phyloP scores from a whole-genome alignment of 2,329 filamentous ascomycete genomes.

The Aspergillus transmontanensis region DNA sequence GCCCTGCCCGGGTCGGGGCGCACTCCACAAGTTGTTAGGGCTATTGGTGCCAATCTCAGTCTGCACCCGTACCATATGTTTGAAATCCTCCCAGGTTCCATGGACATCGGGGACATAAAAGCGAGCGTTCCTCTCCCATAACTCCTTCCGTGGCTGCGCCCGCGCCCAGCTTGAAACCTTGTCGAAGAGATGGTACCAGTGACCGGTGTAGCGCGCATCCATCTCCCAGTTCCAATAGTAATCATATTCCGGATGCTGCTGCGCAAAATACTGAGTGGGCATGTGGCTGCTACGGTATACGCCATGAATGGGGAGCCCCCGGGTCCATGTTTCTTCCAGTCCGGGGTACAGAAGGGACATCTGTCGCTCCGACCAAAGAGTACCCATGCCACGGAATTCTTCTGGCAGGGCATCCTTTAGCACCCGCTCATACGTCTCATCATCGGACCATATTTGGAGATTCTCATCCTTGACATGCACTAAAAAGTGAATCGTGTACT shows the following conservation, averaged over 20 bases:
- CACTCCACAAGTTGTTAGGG: slow-evolving; percentile 69
- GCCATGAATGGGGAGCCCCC: slow-evolving; percentile 78
- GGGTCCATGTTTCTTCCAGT: slow-evolving; percentile 74
- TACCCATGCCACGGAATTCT: slow-evolving; percentile 87
- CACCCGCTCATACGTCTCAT: slow-evolving; percentile 71
- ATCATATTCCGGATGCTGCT: slow-evolving; percentile 77
- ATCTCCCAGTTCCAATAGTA: slow-evolving; percentile 89
- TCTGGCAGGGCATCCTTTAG: slow-evolving; percentile 70
- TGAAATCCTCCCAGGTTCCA: slow-evolving; percentile 78
- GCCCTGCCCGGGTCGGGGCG: slow-evolving; percentile 36
- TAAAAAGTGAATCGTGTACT: slow-evolving; percentile 81
- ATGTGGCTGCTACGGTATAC: slow-evolving; percentile 92
- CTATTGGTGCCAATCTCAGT: slow-evolving; percentile 69
- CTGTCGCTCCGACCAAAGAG: slow-evolving; percentile 90
- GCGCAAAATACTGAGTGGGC: slow-evolving; percentile 91
- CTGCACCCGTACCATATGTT: slow-evolving; percentile 74
- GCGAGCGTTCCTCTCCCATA: slow-evolving; percentile 78
- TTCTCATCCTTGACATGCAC: slow-evolving; percentile 82
- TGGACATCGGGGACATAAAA: slow-evolving; percentile 79
- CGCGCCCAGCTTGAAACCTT: slow-evolving; percentile 70
- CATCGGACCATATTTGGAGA: slow-evolving; percentile 79
- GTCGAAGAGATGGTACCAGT: slow-evolving; percentile 78
- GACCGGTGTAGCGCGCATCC: slow-evolving; percentile 76
- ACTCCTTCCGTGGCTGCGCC: slow-evolving; percentile 73
- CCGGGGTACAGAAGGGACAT: slow-evolving; percentile 90